Evolutionary conservation across 2,329 filamentous ascomycete species (phyloP).

Genomic region (Nothophoma quercina): DNA sequence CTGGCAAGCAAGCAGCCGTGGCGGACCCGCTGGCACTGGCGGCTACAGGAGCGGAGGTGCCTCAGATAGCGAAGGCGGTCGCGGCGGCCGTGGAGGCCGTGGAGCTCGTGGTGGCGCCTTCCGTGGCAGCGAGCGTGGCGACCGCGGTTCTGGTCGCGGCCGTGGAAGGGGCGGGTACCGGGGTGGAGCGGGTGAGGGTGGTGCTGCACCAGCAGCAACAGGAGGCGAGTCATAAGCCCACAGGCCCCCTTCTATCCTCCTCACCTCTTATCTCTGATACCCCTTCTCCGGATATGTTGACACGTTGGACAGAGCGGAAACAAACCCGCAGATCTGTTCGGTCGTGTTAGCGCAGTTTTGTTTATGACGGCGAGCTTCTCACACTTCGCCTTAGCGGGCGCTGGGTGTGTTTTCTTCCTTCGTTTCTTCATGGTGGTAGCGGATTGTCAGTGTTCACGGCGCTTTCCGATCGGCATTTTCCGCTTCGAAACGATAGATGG

Average conservation of each 20-base stretch:
- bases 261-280: slow-evolving; percentile 40
- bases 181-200: slow-evolving; percentile 45
- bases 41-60: slow-evolving; percentile 86
- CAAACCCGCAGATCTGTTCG: slow-evolving; percentile 3
- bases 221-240: slow-evolving; percentile 48
- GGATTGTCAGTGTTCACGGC: slow-evolving; percentile 9
- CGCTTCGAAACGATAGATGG: slow-evolving; percentile 15
- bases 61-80: slow-evolving; percentile 76
- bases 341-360: slow-evolving; percentile 13
- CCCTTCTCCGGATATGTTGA: slow-evolving; percentile 37
- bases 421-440: slow-evolving; percentile 16
- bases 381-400: slow-evolving; percentile 41
- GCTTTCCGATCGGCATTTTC: slow-evolving; percentile 12
- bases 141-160: slow-evolving; percentile 52
- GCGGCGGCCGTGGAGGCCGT: slow-evolving; percentile 62
- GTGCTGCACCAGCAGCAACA: slow-evolving; percentile 43
- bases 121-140: slow-evolving; percentile 55
- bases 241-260: slow-evolving; percentile 16
- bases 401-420: slow-evolving; percentile 31
- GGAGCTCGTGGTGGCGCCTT: slow-evolving; percentile 58
- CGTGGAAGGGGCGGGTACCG: slow-evolving; percentile 36
- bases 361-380: slow-evolving; percentile 27
- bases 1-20: slow-evolving; percentile 70
- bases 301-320: slow-evolving; percentile 18
- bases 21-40: slow-evolving; percentile 65